Evolutionary conservation across 164 flowering plant genomes (phyloP).

Genomic region (Tetrastigma voinierianum): DNA sequence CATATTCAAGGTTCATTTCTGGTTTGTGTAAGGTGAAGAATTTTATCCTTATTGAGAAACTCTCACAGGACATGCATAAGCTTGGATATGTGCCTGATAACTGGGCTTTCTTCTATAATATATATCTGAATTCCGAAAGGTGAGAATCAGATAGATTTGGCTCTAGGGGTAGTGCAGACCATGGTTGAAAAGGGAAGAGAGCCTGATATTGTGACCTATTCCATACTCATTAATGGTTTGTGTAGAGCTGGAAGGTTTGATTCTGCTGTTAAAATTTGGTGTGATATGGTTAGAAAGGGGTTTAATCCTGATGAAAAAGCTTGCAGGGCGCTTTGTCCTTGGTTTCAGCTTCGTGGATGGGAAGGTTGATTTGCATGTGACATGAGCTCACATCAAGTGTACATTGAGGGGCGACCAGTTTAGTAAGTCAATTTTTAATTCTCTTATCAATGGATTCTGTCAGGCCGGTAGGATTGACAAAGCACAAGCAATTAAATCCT

Average conservation of each 20-base stretch:
- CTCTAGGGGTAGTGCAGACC: conserved; percentile 45
- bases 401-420: conserved; percentile 44
- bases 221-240: conserved; percentile 64
- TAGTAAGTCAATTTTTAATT: conserved; percentile 54
- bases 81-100: conserved; percentile 65
- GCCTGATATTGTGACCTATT: conserved; percentile 84
- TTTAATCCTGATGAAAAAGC: conserved; percentile 60
- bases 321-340: conserved; percentile 72
- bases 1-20: conserved; percentile 81
- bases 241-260: conserved; percentile 48
- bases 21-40: conserved; percentile 65
- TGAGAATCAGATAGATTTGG: conserved; percentile 53
- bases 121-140: conserved; percentile 63
- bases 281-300: conserved; percentile 58
- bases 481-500: conserved; percentile 66
- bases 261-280: conserved; percentile 67
- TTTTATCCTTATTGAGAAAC: conserved; percentile 43
- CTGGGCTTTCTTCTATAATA: conserved; percentile 82
- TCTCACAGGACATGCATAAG: conserved; percentile 65
- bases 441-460: conserved; percentile 86
- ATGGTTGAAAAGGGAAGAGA: conserved; percentile 65
- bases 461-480: conserved; percentile 60
- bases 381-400: conserved; percentile 68
- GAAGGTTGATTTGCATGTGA: conserved; percentile 91
- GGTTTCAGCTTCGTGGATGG: conserved; percentile 62